Base-by-base conservation (phyloP, 768 basidiomycete species). In the Pulveroboletus sp. region DNA sequence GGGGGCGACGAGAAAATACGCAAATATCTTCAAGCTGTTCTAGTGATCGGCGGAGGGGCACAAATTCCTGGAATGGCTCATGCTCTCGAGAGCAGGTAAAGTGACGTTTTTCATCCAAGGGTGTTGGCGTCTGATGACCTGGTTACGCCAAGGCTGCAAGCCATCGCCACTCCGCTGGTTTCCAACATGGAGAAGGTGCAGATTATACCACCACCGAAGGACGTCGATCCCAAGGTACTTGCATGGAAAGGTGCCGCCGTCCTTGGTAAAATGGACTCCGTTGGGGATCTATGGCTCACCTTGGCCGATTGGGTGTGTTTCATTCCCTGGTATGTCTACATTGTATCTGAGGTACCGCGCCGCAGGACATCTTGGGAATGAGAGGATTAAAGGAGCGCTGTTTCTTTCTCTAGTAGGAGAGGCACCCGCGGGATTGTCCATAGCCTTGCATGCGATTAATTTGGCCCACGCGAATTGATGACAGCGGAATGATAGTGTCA, bases 161-260 rank as follows among this genome's bases (percentile, higher is more conserved):
- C 87, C 0, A 91, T 92, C 47, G 87, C 88, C 9, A 89, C 86
- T 8, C 87, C 89, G 6, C 68, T 94, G 37, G 85, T 90, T 14
- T 78, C 80, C 14, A 85, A 83, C 62, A 90, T 93, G 82, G 86
- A 89, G 62, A 89, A 87, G 59, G 87, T 95, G 7, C 83, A 86
- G 56, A 89, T 96, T 51, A 88, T 98, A 40, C 90, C 93, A n/a
- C 87, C 93, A 2, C 93, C 94, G 1, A 88, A 93, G 65, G 91
- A 93, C 52, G 81, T 97, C 39, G 93, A 98, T 68, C 92, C 91
- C 6, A 79, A 83, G 24, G 83, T 92, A 33, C 78, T 98, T 30
- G 84, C 83, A 14, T 99, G 96, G 96, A 97, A 97, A 67, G 96
- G 96, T 9, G 92, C 86, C 6, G 81, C 86, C 8, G 91, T 94